Conservation (phyloP, 106 monocot genomes). For the Phalaenopsis equestris region DNA sequence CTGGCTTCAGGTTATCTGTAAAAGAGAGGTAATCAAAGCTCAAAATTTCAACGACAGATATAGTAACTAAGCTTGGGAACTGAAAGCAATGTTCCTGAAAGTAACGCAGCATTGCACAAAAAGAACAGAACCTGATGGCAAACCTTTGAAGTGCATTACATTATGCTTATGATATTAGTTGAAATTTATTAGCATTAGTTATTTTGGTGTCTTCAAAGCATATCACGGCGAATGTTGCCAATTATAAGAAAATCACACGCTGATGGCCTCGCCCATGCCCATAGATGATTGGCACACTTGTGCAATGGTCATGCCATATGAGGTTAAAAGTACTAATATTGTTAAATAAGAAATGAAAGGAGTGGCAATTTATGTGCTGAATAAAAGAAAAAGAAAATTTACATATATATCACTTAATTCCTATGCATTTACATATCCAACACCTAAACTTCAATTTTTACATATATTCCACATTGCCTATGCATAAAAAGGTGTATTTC, state of each 20-base stretch:
- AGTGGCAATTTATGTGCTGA: no score
- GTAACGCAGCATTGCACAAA: not conserved
- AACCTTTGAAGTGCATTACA: not conserved
- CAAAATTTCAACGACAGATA: not conserved
- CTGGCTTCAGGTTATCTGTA: slow-evolving; percentile 69
- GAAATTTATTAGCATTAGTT: not conserved
- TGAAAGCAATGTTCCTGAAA: not conserved
- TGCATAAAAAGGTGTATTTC: no score
- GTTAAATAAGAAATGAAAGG: no score
- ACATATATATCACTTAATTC: no score
- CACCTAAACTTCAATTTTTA: no score
- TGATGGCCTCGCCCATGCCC: not conserved
- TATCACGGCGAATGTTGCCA: not conserved
- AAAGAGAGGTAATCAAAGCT: not conserved
- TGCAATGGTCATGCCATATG: not conserved
- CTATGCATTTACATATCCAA: no score
- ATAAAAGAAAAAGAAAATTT: no score
- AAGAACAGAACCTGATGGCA: not conserved
- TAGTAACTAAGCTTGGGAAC: not conserved
- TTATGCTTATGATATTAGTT: not conserved
- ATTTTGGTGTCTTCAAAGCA: not conserved
- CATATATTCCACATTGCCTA: no score
- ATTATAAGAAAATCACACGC: not conserved
- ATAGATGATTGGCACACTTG: no score
- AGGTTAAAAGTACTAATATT: no score